Base-by-base conservation (phyloP, 1,284 basidiomycete genomes). In the Malassezia globosa region DNA sequence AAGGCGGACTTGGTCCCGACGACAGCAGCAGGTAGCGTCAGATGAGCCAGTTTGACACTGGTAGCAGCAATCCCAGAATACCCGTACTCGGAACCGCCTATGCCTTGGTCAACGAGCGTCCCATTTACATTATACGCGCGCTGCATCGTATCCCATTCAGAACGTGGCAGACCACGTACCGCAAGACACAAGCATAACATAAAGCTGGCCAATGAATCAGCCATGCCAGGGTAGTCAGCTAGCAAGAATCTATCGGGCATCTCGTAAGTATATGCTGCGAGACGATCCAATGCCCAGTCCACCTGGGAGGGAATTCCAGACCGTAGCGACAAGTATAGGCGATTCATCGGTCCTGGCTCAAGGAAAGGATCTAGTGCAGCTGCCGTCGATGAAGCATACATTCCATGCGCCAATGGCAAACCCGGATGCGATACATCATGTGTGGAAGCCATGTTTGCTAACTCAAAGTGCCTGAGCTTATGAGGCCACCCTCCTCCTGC, bases 231-330 rank as follows among this genome's bases (percentile, higher is more conserved):
- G 4, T 60, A 57, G 31, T 52, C 49, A 16, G 60, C 57, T 8
- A 68, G 47, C 11, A 45, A 18, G n/a, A 61, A 41, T 11, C 40
- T 37, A 19, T 61, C 58, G 16, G 46, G 27, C 25, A 51, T 27
- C 27, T 57, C 37, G 33, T 31, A 36, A 19, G 59, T 57, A n/a
- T 54, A 45, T 21, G 47, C 24, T 8, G 60, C 51, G 16, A 69
- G 62, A 13, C 60, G 56, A 3, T 50, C 48, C 16, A 69, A 52
- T 2, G 66, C 65, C 67, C 67, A 69, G 42, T 66, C 59, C 19
- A 69, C 60, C 51, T 69, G 66, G 18, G 45, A 54, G 18, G 62
- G 59, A 14, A 69, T 51, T n/a, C 63, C 66, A 1, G 63, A 66
- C 33, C 58, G 56, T 39, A 69, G 52, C 27, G 66, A 64, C 22